Base-by-base conservation (phyloP, 106 monocot species). In the Dendrobium catenatum region DNA sequence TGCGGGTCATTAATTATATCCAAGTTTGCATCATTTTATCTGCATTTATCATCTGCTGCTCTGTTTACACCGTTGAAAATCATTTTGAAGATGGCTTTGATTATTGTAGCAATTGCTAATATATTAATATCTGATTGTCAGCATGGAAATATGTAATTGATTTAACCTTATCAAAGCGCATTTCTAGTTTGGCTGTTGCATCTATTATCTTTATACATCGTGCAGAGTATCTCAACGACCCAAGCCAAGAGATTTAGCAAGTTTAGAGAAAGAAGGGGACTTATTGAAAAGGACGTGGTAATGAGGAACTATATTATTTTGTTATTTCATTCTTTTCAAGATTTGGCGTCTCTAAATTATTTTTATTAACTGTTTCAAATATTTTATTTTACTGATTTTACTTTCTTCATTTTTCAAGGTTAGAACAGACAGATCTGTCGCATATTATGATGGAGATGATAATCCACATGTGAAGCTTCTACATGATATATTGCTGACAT, bases 281-380 rank as follows among this genome's bases (percentile, higher is more conserved):
- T 97, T 10, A 97, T 97, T 75, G 96, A 94, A 61, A 97, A 97
- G 83, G 96, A 97, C 80, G 96, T 94, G 94, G 96, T 97, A 75
- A 75, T 75, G 43, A 76, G 19, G 18, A 78, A 76, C 68, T 79
- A 20, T 22, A 75, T 44, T 2, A 75, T 44, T 44, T 13, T 72
- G 29, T 20, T 75, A 40, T 72, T 72, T 72, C 27, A 16, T 72
- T 72, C 40, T 31, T 41, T 13, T 51, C 13, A 75, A 42, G 19
- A 16, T 43, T n/a, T 42, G n/a, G 31, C 44, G 18, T 75, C 42
- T 43, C 19, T 17, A n/a, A 42, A 75, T 0, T 43, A 43, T 43
- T 26, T 75, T 75, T 75, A 37, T 72, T 72, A 29, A 72, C 40
- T 42, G n/a, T 13, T 75, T 42, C 44, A 75, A 44, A 44, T 44